A percentile compares a stretch with the other conserved stretches of the same genome.
Conservation (phyloP, 441 rosid species). For the Erodium texanum region DNA sequence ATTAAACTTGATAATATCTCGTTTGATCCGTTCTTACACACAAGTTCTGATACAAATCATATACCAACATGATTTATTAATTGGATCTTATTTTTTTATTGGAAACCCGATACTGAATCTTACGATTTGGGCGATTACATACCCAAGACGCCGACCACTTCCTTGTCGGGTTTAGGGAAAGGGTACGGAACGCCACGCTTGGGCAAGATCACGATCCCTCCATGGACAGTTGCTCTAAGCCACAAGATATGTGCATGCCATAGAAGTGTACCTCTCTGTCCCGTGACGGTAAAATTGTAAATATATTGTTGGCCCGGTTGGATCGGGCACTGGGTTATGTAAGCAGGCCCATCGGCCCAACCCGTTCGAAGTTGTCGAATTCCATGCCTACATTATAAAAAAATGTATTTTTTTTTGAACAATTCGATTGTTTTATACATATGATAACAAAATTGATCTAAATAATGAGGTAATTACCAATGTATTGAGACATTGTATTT, state of each 20-base stretch:
- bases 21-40: no score
- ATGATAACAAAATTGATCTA: no score
- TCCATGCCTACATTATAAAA: slow-evolving; percentile 50
- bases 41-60: no score
- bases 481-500: slow-evolving; percentile 61
- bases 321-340: no score
- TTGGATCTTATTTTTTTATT: no score
- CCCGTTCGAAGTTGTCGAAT: slow-evolving; percentile 45
- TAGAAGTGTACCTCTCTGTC: slow-evolving; percentile 53
- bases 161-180: slow-evolving; percentile 36
- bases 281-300: slow-evolving; percentile 46
- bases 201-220: slow-evolving; percentile 40
- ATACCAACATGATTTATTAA: no score
- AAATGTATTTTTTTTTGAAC: no score
- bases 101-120: no score
- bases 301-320: slow-evolving; percentile 38
- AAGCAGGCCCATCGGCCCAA: slow-evolving; percentile 59
- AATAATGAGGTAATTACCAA: no score
- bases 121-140: not conserved
- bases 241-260: slow-evolving; percentile 53
- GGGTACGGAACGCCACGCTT: slow-evolving; percentile 34
- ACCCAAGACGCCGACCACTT: slow-evolving; percentile 35
- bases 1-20: no score
- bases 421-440: no score
- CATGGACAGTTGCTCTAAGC: slow-evolving; percentile 48